Evolutionary conservation across 164 flowering plant genomes (phyloP), one percentile per base, ranked within the genome.

Genomic region (Annona squamosa): DNA sequence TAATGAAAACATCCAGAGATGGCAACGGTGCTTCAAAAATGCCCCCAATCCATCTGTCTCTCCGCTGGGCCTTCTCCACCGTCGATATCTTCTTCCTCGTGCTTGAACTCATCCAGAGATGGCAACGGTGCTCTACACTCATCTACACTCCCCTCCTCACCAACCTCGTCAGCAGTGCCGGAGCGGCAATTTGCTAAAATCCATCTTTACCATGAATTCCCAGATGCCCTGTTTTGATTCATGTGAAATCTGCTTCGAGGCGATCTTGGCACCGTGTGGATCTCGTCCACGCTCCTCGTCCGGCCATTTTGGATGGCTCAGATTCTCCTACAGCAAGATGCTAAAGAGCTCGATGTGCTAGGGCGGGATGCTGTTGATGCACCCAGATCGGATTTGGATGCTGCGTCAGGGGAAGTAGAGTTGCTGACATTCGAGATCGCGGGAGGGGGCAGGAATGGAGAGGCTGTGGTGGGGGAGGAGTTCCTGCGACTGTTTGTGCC

Each of bases 381-480:
- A 37, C 41, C 65, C 74, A 0, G 77, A 26, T 26, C 37, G 37
- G 37, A 26, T 26, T 26, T 26, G 37, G 37, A 26, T 26, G 37
- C 37, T 26, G 37, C 37, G 75, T 48, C 37, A 13, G 99, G 93
- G 72, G 93, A 87, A 48, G 91, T 86, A 46, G 99, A 96, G 80
- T 37, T 96, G 77, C 99, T 97, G 44, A 68, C 99, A 26, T 93
- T 96, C 72, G 85, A 84, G 68, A 67, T 90, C 16, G 89, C 74
- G 12, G 77, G 67, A n/a, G 82, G 67, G 4, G 67, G 65, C n/a
- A 57, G 19, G 3, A 77, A 76, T 66, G 64, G 68, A 75, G 80
- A 71, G 83, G 59, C 0, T 10, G 78, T 90, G 37, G 89, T 79
- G 62, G 67, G 70, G 64, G 70, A 65, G 9, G 85, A 82, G 57